Conservation (phyloP, 2,329 filamentous ascomycete genomes). For the Triangularia verruculosa region DNA sequence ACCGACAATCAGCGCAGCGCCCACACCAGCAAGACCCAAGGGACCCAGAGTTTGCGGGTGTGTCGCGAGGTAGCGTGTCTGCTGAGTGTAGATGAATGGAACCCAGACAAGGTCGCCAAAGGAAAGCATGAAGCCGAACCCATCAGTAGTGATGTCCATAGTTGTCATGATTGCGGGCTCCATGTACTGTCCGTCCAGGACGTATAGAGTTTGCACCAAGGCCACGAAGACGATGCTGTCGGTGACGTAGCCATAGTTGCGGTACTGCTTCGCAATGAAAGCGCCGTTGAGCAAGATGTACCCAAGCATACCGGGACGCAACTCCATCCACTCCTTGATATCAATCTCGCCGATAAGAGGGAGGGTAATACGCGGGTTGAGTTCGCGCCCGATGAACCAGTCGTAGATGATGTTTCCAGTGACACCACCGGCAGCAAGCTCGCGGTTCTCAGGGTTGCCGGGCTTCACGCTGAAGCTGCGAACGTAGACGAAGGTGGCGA, state of each 20-base stretch:
- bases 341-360: conserved; percentile 83
- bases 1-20: conserved; percentile 66
- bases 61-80: conserved; percentile 78
- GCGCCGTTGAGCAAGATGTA: conserved; percentile 85
- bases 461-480: conserved; percentile 77
- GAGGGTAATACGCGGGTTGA: conserved; percentile 80
- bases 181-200: conserved; percentile 81
- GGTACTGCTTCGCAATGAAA: conserved; percentile 85
- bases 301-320: conserved; percentile 86
- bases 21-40: conserved; percentile 60
- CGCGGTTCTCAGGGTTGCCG: conserved; percentile 68
- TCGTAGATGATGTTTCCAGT: conserved; percentile 87
- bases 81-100: conserved; percentile 82
- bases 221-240: conserved; percentile 83
- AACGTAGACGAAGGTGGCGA: conserved; percentile 78
- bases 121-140: conserved; percentile 91
- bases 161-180: conserved; percentile 87
- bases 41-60: conserved; percentile 78
- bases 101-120: conserved; percentile 94
- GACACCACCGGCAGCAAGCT: conserved; percentile 78
- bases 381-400: conserved; percentile 93
- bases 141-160: conserved; percentile 90
- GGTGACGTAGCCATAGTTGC: conserved; percentile 75
- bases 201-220: conserved; percentile 74
- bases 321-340: conserved; percentile 84